Evolutionary conservation across 306 rosid species (phyloP).

Genomic region (Ammopiptanthus mongolicus): DNA sequence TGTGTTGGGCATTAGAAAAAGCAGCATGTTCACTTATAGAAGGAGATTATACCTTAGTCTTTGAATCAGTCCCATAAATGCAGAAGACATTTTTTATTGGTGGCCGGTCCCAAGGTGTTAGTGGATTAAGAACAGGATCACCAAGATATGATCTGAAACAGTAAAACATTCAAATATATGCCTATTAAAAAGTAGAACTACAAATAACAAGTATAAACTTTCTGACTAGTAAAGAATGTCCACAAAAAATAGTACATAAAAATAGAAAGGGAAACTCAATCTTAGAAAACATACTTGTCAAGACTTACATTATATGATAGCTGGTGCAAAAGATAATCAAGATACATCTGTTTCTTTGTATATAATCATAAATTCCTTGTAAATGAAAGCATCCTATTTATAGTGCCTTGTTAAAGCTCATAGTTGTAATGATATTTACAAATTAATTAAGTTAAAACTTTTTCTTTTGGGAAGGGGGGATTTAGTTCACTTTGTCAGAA

Average conservation of each 20-base stretch:
- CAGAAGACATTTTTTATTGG: constrained; percentile 89
- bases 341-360: not conserved
- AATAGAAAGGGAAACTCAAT: not conserved
- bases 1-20: constrained; percentile 15
- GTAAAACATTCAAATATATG: constrained; percentile 10
- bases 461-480: not conserved
- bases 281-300: not conserved
- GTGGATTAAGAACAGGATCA: constrained; percentile 90
- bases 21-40: constrained; percentile 1
- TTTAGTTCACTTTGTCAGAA: no score
- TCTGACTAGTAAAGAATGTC: not conserved
- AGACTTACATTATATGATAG: constrained; percentile 10
- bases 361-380: not conserved
- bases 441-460: not conserved
- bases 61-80: constrained; percentile 75
- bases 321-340: not conserved
- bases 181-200: constrained; percentile 17
- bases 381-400: not conserved
- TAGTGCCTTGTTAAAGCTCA: not conserved
- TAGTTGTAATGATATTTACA: not conserved
- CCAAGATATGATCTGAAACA: constrained; percentile 73
- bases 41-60: constrained; percentile 72
- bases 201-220: not conserved
- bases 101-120: constrained; percentile 98
- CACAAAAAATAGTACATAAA: not conserved